These are phyloP conservation scores for Collybia sordida DNA, from an alignment of 768 basidiomycete genomes.

Conservation along the genomic window DNA sequence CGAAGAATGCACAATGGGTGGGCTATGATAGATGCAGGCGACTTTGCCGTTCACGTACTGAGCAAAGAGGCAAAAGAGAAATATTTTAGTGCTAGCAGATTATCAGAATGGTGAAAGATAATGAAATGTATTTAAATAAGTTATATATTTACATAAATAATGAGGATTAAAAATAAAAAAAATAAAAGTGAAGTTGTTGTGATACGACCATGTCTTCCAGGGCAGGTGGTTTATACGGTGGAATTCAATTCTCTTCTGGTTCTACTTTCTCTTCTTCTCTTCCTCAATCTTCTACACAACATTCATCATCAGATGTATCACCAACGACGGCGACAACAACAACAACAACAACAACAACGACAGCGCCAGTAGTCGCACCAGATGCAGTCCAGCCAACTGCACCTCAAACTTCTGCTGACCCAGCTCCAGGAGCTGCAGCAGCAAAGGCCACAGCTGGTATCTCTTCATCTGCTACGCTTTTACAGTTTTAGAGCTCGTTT, in stretches of 20 bases:
- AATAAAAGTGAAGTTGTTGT: no score
- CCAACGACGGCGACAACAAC: constrained; percentile 16
- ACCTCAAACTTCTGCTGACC: constrained; percentile 24
- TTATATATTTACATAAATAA: no score
- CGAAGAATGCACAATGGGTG: constrained; percentile 67
- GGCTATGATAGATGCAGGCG: constrained; percentile 82
- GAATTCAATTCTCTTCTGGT: constrained; percentile 79
- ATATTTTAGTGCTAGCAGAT: constrained; percentile 53
- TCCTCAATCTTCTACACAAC: constrained; percentile 25
- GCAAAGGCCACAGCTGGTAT: constrained; percentile 60
- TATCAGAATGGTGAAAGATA: constrained; percentile 14
- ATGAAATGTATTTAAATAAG: constrained; percentile 1
- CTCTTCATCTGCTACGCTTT: constrained; percentile 50
- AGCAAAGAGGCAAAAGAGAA: constrained; percentile 64
- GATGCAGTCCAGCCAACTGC: constrained; percentile 22
- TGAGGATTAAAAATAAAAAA: no score
- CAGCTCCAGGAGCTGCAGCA: constrained; percentile 26
- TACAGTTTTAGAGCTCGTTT: constrained; percentile 50
- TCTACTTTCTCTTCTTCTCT: constrained; percentile 51
- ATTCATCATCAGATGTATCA: constrained; percentile 16
- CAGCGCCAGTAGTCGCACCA: constrained; percentile 16
- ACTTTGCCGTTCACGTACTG: constrained; percentile 77
- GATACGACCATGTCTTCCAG: constrained; percentile 57
- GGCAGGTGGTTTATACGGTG: constrained; percentile 85
- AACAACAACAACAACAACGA: constrained; percentile 16